Evolutionary conservation across 2,329 filamentous ascomycete species (phyloP), one percentile per base, ranked within the genome.

Genomic region (Fusarium sp.): DNA sequence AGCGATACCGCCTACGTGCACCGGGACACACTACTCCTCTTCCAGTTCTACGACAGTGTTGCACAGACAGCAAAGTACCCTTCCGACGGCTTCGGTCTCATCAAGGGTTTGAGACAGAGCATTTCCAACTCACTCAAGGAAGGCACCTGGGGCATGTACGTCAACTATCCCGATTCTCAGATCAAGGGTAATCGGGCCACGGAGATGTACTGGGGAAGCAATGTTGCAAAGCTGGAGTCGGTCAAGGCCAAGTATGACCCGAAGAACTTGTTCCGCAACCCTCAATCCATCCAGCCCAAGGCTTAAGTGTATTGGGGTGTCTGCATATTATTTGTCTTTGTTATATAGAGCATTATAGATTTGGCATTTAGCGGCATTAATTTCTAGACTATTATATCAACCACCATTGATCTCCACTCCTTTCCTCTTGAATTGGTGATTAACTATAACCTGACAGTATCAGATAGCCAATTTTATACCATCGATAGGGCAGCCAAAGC

Each of bases 31-130:
- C 81, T 87, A 15, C 81, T 86, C 3, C 83, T 88, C 8, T 85
- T 84, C 59, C 84, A 88, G 71, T 81, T 87, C 55, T 82, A 83
- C 59, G 85, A 87, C 72, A 76, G 81, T 4, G 77, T 77, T 3
- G 47, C 68, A 0, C 51, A 64, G 14, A 69, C 60, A 6, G 27
- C 51, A 2, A 50, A 65, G 11, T 83, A 81, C 54, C 81, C 81
- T 0, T 50, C 68, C 5, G 76, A 78, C 15, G 81, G 81, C 0
- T 80, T 81, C 53, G 51, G 71, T 3, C 68, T 79, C 5, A 72
- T 83, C 40, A 70, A 78, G 46, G 74, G 75, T 14, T 81, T 83
- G 55, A 70, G 78, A 6, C 59, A 68, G 43, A 81, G 76, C 54
- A 75, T 81, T 10, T 81, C 79, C 11, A 75, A 69, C 20, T 49